A percentile compares a stretch with the other conserved stretches of the same genome.
Conservation (phyloP, 1,284 basidiomycete genomes). For the Tylopilus orsonianus region DNA sequence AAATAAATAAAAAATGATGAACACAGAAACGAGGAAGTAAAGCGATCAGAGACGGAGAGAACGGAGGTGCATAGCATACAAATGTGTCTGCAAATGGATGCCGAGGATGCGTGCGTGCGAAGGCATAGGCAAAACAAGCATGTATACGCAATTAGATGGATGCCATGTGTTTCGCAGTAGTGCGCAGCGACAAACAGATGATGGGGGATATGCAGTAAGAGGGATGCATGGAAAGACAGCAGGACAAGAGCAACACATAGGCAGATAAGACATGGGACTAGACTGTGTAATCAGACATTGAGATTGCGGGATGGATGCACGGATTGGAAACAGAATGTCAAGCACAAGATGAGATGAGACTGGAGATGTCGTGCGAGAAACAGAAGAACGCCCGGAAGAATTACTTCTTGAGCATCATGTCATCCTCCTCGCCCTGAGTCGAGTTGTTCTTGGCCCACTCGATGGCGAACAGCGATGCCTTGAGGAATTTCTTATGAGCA, state of each 20-base stretch:
- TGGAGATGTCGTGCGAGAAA: slow-evolving; percentile 30
- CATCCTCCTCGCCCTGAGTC: slow-evolving; percentile 32
- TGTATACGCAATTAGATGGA: slow-evolving; percentile 36
- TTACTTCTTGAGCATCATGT: slow-evolving; percentile 54
- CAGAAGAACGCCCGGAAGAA: slow-evolving; percentile 20
- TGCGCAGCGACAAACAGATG: slow-evolving; percentile 32
- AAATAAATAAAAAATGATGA: slow-evolving; percentile 27
- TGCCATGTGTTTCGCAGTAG: slow-evolving; percentile 38
- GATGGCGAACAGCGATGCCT: slow-evolving; percentile 74
- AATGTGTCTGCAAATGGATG: slow-evolving; percentile 22
- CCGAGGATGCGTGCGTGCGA: slow-evolving; percentile 18
- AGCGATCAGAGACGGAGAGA: slow-evolving; percentile 17
- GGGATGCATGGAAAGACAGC: slow-evolving; percentile 35
- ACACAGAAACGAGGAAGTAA: slow-evolving; percentile 23
- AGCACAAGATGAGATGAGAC: slow-evolving; percentile 36
- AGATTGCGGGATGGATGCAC: slow-evolving; percentile 37
- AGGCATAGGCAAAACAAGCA: slow-evolving; percentile 36
- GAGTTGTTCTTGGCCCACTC: slow-evolving; percentile 59
- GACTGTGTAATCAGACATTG: slow-evolving; percentile 40
- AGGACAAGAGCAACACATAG: slow-evolving; percentile 37
- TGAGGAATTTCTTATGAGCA: slow-evolving; percentile 94
- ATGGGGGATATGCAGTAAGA: slow-evolving; percentile 21
- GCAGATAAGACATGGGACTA: slow-evolving; percentile 37
- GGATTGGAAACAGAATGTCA: slow-evolving; percentile 37
- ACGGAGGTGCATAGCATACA: slow-evolving; percentile 27